Base-by-base conservation (phyloP, 495 filamentous ascomycete genomes). In the Penicillium turbatum region DNA sequence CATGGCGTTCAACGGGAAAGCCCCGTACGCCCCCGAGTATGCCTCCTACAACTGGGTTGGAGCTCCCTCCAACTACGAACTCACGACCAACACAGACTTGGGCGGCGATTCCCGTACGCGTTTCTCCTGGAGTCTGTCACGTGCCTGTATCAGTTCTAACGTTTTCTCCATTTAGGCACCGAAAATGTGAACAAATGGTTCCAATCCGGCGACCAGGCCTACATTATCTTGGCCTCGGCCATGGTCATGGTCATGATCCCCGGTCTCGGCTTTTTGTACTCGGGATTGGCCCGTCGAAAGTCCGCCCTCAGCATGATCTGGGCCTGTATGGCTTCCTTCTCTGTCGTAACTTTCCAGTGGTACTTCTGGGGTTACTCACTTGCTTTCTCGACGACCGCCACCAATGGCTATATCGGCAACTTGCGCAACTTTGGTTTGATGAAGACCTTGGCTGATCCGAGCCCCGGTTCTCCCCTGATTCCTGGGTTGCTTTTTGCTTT, bases 161-260 rank as follows among this genome's bases (percentile, higher is more conserved):
- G 10, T 3, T 15, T 3, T 1, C 26, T 32, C 8, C 6, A 11
- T 53, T 24, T 27, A 90, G 86, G 77, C 54, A 72, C 64, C 63
- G 86, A 89, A 63, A 91, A 90, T 71, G 63, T 95, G 59, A 96
- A 96, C 76, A 90, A 92, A 85, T 92, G 90, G 90, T 87, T 74
- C 62, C 67, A 81, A 52, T 71, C 84, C 10, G 87, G 86, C 50
- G 86, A 90, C 61, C 78, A 82, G 70, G 88, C 89, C 68, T 98
- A 90, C 75, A 97, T 98, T 71, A 82, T 98, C 63, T 75, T 97
- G 35, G 79, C 89, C 41, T 85, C 92, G 49, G 92, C 88, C 62
- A 96, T 98, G 93, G 93, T 98, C 46, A 71, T 98, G 73, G 71
- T 95, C 72, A 96, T 96, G 91, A 75, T 87, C 41, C 84, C 84